These are phyloP conservation scores for Bipolaris bicolor DNA, from an alignment of 2,329 filamentous ascomycete species.

Conservation along the genomic window DNA sequence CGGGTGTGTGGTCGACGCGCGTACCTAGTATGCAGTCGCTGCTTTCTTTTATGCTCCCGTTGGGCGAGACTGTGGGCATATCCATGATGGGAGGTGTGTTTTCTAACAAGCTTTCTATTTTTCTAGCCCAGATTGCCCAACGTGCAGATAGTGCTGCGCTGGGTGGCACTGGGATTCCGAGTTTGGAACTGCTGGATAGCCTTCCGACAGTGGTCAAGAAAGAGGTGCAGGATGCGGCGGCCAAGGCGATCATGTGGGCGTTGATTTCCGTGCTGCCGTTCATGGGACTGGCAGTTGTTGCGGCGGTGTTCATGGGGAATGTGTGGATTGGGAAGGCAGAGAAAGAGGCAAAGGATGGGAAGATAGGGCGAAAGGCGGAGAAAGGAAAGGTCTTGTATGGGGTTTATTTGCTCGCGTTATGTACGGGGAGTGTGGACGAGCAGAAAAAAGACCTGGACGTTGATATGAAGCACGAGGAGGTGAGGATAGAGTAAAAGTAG, in stretches of 20 bases:
- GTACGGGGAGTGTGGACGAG: conserved; percentile 14
- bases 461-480: conserved; percentile 12
- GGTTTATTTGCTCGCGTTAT: conserved; percentile 25
- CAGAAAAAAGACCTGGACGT: conserved; percentile 27
- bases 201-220: conserved; percentile 49
- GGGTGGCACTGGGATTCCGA: conserved; percentile 25
- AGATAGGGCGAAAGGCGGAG: conserved; percentile 1
- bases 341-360: conserved; percentile 18
- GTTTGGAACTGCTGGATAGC: conserved; percentile 45
- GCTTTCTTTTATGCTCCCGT: conserved; percentile 64
- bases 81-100: conserved; percentile 74
- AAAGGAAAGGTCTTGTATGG: conserved; percentile 32
- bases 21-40: conserved; percentile 66
- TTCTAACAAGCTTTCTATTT: conserved; percentile 60
- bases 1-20: conserved; percentile 65
- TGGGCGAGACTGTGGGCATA: conserved; percentile 69
- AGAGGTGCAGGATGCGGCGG: conserved; percentile 53
- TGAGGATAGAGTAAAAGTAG: background rate
- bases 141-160: conserved; percentile 30
- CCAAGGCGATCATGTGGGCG: conserved; percentile 68
- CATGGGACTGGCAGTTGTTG: conserved; percentile 57
- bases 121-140: conserved; percentile 28
- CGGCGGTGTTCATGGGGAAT: conserved; percentile 57
- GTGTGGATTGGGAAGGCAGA: conserved; percentile 55
- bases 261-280: conserved; percentile 68